These are phyloP conservation scores for Endoconidiophora polonica DNA, from an alignment of 2,329 filamentous ascomycete species.

Conservation along the genomic window DNA sequence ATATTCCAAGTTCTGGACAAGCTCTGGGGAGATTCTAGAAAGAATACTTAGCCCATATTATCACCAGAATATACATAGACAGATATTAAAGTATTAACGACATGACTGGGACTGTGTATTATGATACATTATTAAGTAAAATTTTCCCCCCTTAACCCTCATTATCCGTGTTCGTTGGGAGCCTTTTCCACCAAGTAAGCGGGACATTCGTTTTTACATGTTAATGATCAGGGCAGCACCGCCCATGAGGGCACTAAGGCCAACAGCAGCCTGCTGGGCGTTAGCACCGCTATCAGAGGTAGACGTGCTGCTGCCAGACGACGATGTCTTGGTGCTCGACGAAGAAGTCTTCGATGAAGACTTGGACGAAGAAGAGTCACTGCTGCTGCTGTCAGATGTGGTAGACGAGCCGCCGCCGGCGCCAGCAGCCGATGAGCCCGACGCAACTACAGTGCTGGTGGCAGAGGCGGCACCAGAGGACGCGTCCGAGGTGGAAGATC, in stretches of 20 bases:
- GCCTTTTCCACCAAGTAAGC: neutral
- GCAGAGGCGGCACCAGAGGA: conserved; percentile 12
- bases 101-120: too few species aligned
- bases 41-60: conserved; percentile 1
- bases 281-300: conserved; percentile 18
- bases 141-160: neutral
- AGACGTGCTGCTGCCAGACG: conserved; percentile 11
- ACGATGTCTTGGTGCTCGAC: conserved; percentile 10
- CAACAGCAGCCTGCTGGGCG: conserved; percentile 26
- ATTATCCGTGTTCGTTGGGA: neutral
- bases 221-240: conserved; percentile 29
- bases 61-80: neutral
- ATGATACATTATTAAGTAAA: too few species aligned
- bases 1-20: conserved; percentile 83
- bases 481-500: conserved; percentile 9
- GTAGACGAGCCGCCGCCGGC: conserved; percentile 7
- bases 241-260: conserved; percentile 30
- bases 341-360: conserved; percentile 13
- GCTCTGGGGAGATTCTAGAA: conserved; percentile 31
- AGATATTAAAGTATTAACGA: too few species aligned
- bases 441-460: conserved; percentile 15
- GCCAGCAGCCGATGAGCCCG: conserved; percentile 13
- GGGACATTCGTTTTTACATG: conserved; percentile 21
- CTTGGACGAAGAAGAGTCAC: conserved; percentile 3
- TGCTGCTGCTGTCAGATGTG: conserved; percentile 12